Evolutionary conservation across 176 grass and related monocot genomes (phyloP), one percentile per base, ranked within the genome.

Genomic region (Carex scoparia): DNA sequence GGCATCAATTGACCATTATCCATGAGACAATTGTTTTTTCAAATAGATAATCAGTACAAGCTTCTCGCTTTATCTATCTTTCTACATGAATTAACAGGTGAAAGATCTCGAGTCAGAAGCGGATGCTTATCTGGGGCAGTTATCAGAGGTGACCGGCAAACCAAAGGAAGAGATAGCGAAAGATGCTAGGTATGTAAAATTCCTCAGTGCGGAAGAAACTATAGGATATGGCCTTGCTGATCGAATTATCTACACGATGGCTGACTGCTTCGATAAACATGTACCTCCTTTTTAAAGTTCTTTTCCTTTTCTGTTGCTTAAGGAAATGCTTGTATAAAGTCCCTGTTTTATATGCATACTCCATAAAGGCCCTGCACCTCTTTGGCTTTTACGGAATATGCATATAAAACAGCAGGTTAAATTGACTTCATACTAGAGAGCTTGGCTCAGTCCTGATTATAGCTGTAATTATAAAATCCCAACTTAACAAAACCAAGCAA

Each of bases 191-290:
- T 86, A 90, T 59, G 86, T 84, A 0, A 98, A 87, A 87, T 93
- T 89, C 79, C 95, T 95, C 92, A 71, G 86, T 11, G 88, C 91
- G 1, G 84, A 95, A 51, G 89, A 98, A 80, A 91, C 95, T 60
- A 92, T 95, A 35, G 89, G 90, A 42, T 95, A 95, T 74, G 95
- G 95, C 7, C 85, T 98, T 66, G 95, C 91, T n/a, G 95, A 95
- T 80, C 92, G 75, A 4, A 90, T 95, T 53, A 72, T 98, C 40
- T 61, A 93, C 57, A 87, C 95, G 1, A 64, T 91, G 55, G 89
- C 91, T 90, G 89, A 85, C 33, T 82, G 92, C 35, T 92, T 86
- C 68, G 89, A 94, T 81, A 83, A 71, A 9, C 89, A 88, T 87
- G 92, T 94, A 84, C 30, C 77, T 81, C 53, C 1, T 10, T 61